Conservation (phyloP, 352 stramenopile genomes). For the Phytophthora melonis region DNA sequence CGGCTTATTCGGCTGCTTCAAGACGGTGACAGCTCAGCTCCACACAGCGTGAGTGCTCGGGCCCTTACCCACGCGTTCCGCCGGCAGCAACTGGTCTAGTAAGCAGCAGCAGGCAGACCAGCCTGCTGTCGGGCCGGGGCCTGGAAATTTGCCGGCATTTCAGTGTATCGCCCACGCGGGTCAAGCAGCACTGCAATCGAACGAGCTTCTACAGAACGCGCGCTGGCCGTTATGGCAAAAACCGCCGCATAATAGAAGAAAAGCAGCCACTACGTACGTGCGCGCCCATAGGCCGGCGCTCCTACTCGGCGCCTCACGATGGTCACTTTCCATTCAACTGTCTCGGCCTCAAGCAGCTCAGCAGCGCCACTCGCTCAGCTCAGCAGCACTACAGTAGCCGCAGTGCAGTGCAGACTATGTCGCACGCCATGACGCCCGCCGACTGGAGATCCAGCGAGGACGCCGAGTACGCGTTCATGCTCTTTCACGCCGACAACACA, state of each 20-base stretch:
- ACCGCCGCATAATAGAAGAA: constrained; percentile 35
- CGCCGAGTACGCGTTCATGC: constrained; percentile 37
- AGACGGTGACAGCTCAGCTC: constrained; percentile 8
- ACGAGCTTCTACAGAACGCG: constrained; percentile 24
- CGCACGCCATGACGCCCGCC: constrained; percentile 18
- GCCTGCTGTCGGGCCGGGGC: not conserved
- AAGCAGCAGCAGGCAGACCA: not conserved
- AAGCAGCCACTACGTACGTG: constrained; percentile 21
- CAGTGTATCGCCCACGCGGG: constrained; percentile 12
- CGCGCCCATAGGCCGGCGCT: not conserved
- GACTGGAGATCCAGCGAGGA: constrained; percentile 38
- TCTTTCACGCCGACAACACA: constrained; percentile 33
- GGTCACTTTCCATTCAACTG: constrained; percentile 45
- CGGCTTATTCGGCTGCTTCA: constrained; percentile 27
- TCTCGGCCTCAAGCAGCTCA: constrained; percentile 26
- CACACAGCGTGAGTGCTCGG: not conserved
- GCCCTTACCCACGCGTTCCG: constrained; percentile 13
- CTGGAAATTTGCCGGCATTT: constrained; percentile 5
- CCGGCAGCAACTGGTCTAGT: constrained; percentile 15
- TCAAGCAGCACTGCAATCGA: constrained; percentile 13
- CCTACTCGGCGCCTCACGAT: constrained; percentile 1
- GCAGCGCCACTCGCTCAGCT: not conserved
- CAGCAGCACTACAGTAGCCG: not conserved
- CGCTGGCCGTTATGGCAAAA: constrained; percentile 37
- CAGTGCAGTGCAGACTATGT: constrained; percentile 9